Conservation (phyloP, 2,329 filamentous ascomycete species). For the Fusarium tuaranense region DNA sequence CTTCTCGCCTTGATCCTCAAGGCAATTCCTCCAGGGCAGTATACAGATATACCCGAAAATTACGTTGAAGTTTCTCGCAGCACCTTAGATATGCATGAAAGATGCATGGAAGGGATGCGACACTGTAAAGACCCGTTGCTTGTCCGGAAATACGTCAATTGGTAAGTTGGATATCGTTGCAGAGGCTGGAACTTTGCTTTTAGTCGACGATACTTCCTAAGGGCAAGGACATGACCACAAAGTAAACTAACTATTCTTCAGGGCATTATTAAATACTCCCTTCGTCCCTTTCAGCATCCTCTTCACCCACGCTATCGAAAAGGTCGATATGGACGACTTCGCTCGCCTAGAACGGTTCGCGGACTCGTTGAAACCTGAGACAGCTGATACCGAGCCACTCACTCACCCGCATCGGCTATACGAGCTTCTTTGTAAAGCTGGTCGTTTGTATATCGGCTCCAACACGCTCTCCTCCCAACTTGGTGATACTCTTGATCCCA, state of each 20-base stretch:
- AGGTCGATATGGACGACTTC: conserved; percentile 15
- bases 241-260: conserved; percentile 21
- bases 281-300: conserved; percentile 54
- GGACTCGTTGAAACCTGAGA: conserved; percentile 43
- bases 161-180: conserved; percentile 34
- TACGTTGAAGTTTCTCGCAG: conserved; percentile 49
- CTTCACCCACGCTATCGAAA: conserved; percentile 47
- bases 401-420: conserved; percentile 51
- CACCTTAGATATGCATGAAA: conserved; percentile 49
- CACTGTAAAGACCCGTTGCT: conserved; percentile 44
- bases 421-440: conserved; percentile 48
- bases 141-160: conserved; percentile 51
- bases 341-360: conserved; percentile 47
- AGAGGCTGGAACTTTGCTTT: background rate
- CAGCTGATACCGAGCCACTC: conserved; percentile 17
- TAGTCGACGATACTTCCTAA: background rate
- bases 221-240: too few relatives aligned
- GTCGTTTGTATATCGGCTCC: conserved; percentile 43
- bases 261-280: conserved; percentile 51
- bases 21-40: conserved; percentile 27
- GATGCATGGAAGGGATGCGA: conserved; percentile 45
- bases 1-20: conserved; percentile 50
- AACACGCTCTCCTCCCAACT: background rate
- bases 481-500: background rate
- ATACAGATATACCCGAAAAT: conserved; percentile 25